Base-by-base conservation (phyloP, 352 stramenopile genomes). In the Phytophthora citrophthora region DNA sequence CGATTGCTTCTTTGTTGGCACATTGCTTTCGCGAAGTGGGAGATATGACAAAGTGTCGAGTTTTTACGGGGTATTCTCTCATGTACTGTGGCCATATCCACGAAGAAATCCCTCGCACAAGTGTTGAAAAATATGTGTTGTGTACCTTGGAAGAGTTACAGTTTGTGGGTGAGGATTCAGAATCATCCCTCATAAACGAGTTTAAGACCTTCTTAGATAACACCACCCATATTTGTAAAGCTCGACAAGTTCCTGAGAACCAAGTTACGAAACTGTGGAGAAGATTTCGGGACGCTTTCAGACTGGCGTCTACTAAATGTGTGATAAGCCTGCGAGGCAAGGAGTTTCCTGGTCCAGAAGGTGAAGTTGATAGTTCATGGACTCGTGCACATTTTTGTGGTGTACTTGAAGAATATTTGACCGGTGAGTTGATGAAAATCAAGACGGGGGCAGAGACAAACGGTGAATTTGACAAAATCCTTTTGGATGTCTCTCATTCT, bases 1-100 rank as follows among this genome's bases (percentile, higher is more conserved):
- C 75, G 20, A 80, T 93, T 38, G 78, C 67, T 43, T 79, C 77
- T 5, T 76, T 93, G 3, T 52, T 90, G 24, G 81, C 74, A 3
- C 83, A 79, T 61, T 89, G 83, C 60, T 85, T 68, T 27, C 76
- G 69, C 12, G 68, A 88, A 61, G 20, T 76, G 52, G 54, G 67
- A 2, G 65, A 85, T 34, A 15, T 49, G 0, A 38, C 41, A 7
- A 70, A 61, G 32, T 72, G 78, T 20, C 74, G 79, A 40, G 53
- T 66, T 27, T 89, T 76, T 27, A 68, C 46, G 23, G 81, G 78
- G 0, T 72, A 79, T 52, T 76, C 81, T 20, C 67, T 93, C 26
- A 45, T 93, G 52, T 91, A 93, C 38, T 74, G 66, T 58, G 65
- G 56, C 11, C 56, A 81, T 31, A 67, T 72, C 2, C 38, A 67